Evolutionary conservation across 768 basidiomycete species (phyloP), one percentile per base, ranked within the genome.

Genomic region (Russula ochroleuca): DNA sequence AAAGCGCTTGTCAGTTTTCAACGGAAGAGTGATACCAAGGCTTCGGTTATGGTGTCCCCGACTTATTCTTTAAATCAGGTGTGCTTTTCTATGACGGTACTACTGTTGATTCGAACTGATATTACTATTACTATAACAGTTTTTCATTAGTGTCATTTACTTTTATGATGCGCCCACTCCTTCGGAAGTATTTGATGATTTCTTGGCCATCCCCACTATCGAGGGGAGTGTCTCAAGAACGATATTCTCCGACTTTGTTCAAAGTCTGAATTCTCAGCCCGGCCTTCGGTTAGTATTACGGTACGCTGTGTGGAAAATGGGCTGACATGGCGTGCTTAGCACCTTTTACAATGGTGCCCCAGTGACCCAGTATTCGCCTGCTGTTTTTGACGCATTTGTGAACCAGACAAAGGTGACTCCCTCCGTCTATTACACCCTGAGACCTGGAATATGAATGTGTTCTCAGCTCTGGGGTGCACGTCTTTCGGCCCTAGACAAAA

Each of bases 91-190:
- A 10, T 57, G 0, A 0, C n/a, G n/a, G n/a, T 5, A 14, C 57
- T 19, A 19, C 28, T 31, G 37, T 13, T 43, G 13, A 11, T 28
- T 47, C n/a, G 15, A 48, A 25, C 57, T 14, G 28, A 67, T 7
- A 3, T 37, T n/a, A 28, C n/a, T n/a, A n/a, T n/a, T n/a, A n/a
- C 28, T 28, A 28, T 28, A 5, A 17, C 38, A 57, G 47, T n/a
- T 45, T 40, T 3, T 25, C 1, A 15, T 37, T n/a, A 5, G 21
- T 6, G 3, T 41, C 43, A 2, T 56, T 7, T 19, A 58, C 9
- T 70, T 67, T 54, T 70, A 70, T 49, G 66, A 70, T 38, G 68
- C 53, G 0, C 68, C 69, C 1, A 57, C 56, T 5, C 64, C 67
- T 17, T 59, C 25, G 1, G 67, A 62, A 11, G 38, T 66, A 4